phyloP scores from a whole-genome alignment of 148 eudicot genomes.

The Camellia japonica region DNA sequence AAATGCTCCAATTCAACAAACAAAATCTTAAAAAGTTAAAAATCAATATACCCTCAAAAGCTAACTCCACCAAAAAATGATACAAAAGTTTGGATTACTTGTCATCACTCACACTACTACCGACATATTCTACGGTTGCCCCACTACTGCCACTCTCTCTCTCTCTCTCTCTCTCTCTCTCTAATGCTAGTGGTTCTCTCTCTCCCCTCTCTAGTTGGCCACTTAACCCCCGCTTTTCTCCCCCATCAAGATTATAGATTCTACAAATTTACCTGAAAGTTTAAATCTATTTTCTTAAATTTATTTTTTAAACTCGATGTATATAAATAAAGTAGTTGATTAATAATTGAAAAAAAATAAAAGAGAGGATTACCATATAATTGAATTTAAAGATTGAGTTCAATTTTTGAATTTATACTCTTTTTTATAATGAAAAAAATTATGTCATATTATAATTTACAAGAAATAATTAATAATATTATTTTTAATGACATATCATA shows the following conservation, averaged over 20 bases:
- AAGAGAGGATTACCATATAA: no score
- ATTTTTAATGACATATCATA: no score
- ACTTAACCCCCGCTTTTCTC: conserved; percentile 10
- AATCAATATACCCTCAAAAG: conserved; percentile 19
- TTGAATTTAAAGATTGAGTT: no score
- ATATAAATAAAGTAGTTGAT: no score
- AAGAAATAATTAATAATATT: no score
- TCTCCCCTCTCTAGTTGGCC: conserved; percentile 19
- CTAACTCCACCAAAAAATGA: conserved; percentile 15
- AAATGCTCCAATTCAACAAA: conserved; percentile 21
- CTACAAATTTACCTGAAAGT: no score
- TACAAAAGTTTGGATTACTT: conserved; percentile 15
- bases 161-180: conserved; percentile 21
- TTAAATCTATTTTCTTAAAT: no score
- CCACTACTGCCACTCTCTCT: conserved; percentile 33
- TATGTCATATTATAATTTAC: no score
- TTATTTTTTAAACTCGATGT: no score
- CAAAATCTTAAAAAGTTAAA: conserved; percentile 9
- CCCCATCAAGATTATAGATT: background rate
- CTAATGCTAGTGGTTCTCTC: conserved; percentile 45
- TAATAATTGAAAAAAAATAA: no score
- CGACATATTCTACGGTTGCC: conserved; percentile 21
- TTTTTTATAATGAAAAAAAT: no score
- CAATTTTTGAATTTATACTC: no score
- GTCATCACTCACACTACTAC: conserved; percentile 31